Evolutionary conservation across 108 stramenopile species (phyloP), one percentile per base, ranked within the genome.

Genomic region (Bacterosira constricta): DNA sequence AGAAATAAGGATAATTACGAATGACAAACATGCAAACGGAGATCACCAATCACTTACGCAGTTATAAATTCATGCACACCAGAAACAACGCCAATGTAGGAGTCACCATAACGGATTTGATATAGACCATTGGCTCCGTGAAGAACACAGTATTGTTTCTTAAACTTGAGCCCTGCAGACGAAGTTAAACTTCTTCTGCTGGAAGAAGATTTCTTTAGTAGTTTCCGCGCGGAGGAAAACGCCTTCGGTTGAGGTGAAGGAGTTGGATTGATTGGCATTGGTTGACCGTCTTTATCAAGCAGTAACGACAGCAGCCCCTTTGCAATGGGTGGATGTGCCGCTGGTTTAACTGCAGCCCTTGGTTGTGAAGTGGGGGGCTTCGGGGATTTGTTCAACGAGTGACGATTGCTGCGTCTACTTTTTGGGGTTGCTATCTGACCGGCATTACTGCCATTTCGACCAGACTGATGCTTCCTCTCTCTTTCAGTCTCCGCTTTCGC

Each of bases 1-100:
- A n/a, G n/a, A n/a, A n/a, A n/a, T n/a, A n/a, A n/a, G n/a, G n/a
- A n/a, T n/a, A n/a, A n/a, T n/a, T n/a, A n/a, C n/a, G n/a, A n/a
- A n/a, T n/a, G n/a, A n/a, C n/a, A n/a, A n/a, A n/a, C n/a, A n/a
- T n/a, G n/a, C n/a, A n/a, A n/a, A n/a, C n/a, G n/a, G n/a, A n/a
- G n/a, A n/a, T n/a, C n/a, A n/a, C n/a, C n/a, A n/a, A n/a, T n/a
- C n/a, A 30, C 58, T 66, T 27, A 79, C 78, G 70, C 66, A 39
- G 78, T 79, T 27, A 79, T 66, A 29, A 79, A 79, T 51, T 79
- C 78, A 36, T 51, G 70, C 1, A 79, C 78, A 21, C 78, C 78
- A 20, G 38, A 51, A 8, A 66, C 59, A 29, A 57, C 51, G 3
- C 50, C 64, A 11, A 36, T 26, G 3, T 47, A 62, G 1, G 67